A percentile compares a stretch with the other conserved stretches of the same genome.
These are phyloP conservation scores for Limtongozyma cylindracea DNA, from an alignment of 805 yeast species.

Conservation along the genomic window DNA sequence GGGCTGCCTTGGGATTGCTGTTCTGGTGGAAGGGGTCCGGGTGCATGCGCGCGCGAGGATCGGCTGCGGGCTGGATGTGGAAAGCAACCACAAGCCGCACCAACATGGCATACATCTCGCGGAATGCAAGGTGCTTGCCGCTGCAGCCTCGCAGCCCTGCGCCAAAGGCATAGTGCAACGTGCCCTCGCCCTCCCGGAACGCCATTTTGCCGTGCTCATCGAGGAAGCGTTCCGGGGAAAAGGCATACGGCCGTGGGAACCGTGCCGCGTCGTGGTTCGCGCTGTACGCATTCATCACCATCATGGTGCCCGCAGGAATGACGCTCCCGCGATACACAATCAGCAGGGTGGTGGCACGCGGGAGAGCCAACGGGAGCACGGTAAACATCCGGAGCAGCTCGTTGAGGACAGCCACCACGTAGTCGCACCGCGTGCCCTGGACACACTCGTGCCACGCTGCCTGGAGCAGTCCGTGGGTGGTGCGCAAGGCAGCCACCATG, in stretches of 20 bases:
- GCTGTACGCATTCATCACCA: conserved; percentile 44
- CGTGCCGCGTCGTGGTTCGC: conserved; percentile 34
- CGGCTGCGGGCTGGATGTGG: conserved; percentile 7
- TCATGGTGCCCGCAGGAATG: conserved; percentile 28
- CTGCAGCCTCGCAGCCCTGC: conserved; percentile 52
- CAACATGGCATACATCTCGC: conserved; percentile 35
- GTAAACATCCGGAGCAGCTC: conserved; percentile 40
- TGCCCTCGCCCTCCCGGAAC: too few species aligned
- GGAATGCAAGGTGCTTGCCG: conserved; percentile 36
- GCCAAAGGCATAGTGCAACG: conserved; percentile 20
- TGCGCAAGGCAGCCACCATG: too few species aligned
- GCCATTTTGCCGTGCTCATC: conserved; percentile 3
- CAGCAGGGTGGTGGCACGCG: conserved; percentile 27
- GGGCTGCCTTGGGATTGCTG: conserved; percentile 26
- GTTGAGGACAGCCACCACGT: conserved; percentile 27
- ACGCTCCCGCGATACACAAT: conserved; percentile 4
- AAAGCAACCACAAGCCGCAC: conserved; percentile 26
- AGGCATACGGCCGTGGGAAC: conserved; percentile 17
- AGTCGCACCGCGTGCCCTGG: conserved; percentile 13
- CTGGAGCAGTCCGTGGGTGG: conserved; percentile 1
- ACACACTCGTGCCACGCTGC: conserved; percentile 8
- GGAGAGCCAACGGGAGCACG: conserved; percentile 42
- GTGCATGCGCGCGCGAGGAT: conserved; percentile 10
- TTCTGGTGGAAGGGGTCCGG: conserved; percentile 25
- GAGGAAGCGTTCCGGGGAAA: conserved; percentile 28